Evolutionary conservation across 2,329 filamentous ascomycete genomes (phyloP), one percentile per base, ranked within the genome.

Genomic region (Monosporascus sp.): DNA sequence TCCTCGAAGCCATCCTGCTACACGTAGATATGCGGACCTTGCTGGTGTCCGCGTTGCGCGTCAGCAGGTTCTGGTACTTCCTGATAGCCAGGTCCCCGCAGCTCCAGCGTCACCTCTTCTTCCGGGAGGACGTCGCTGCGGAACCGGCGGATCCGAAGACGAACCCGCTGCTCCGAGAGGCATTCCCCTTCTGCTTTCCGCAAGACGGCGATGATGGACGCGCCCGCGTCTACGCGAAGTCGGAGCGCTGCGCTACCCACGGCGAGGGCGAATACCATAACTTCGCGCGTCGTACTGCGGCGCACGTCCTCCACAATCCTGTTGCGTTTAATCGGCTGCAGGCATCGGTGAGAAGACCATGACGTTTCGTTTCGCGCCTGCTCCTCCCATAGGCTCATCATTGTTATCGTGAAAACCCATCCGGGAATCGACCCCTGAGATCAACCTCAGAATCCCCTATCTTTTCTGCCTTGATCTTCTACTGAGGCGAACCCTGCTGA

Each of bases 61-160:
- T 52, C 14, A 38, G 31, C 48, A 53, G 31, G 17, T 43, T 8
- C 51, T 55, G 50, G 46, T 31, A 52, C 36, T 35, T 24, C 18
- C 31, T 52, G 8, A 50, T 57, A 11, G n/a, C 22, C 5, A 24
- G 22, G 8, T 55, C 55, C 7, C 24, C 43, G n/a, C 38, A 9
- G 6, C 50, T 55, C 11, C 57, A 59, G 39, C 50, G 41, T n/a
- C 31, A 46, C 27, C 51, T 59, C 20, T 56, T 54, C 48, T 50
- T 57, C 51, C 11, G 5, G 9, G 24, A 48, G 3, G 50, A 57
- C 25, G n/a, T 44, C 18, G 43, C 7, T 18, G 37, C 49, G 24
- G 25, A 36, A 5, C 36, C 25, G 22, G 37, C 49, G 24, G 35
- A 45, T 6, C 36, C 25, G 18, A 25, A n/a, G 2, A 31, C 18